phyloP scores from a whole-genome alignment of 176 grass and related monocot species.

The Miscanthus lutarioriparius region DNA sequence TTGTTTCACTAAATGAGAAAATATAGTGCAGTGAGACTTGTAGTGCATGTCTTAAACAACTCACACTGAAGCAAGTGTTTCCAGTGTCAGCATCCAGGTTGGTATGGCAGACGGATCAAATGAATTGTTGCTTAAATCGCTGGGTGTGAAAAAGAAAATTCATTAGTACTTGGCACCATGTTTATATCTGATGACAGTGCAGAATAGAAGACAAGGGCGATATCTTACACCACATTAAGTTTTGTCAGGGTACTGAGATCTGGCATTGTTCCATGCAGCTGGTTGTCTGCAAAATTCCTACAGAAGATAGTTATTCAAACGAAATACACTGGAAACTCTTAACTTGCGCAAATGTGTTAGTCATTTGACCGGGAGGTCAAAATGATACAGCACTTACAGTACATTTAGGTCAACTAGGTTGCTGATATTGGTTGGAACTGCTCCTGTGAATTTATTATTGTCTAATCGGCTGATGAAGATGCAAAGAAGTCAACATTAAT shows the following conservation, averaged over 20 bases:
- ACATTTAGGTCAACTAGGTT: conserved; percentile 38
- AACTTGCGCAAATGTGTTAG: not conserved
- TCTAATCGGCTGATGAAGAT: conserved; percentile 49
- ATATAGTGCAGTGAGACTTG: not conserved
- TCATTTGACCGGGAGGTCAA: not conserved
- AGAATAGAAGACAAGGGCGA: conserved; percentile 2
- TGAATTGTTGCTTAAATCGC: conserved; percentile 83
- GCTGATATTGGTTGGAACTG: conserved; percentile 45
- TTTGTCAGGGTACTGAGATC: conserved; percentile 52
- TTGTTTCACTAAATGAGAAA: conserved; percentile 12
- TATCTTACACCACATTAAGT: conserved; percentile 65
- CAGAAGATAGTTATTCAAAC: conserved; percentile 30
- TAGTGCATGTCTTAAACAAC: conserved; percentile 42
- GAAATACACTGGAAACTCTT: not conserved
- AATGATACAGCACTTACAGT: conserved; percentile 44
- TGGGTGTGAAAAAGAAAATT: conserved; percentile 26
- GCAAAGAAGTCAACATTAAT: conserved; percentile 22
- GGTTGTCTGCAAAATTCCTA: conserved; percentile 75
- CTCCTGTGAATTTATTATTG: conserved; percentile 38
- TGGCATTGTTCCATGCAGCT: conserved; percentile 53
- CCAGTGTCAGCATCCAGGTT: conserved; percentile 53
- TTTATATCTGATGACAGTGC: conserved; percentile 8
- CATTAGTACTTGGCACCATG: conserved; percentile 2
- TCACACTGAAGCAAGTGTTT: conserved; percentile 64
- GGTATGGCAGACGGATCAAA: conserved; percentile 58